Evolutionary conservation across 2,329 filamentous ascomycete species (phyloP), one percentile per base, ranked within the genome.

Genomic region (Leptographium flavum): DNA sequence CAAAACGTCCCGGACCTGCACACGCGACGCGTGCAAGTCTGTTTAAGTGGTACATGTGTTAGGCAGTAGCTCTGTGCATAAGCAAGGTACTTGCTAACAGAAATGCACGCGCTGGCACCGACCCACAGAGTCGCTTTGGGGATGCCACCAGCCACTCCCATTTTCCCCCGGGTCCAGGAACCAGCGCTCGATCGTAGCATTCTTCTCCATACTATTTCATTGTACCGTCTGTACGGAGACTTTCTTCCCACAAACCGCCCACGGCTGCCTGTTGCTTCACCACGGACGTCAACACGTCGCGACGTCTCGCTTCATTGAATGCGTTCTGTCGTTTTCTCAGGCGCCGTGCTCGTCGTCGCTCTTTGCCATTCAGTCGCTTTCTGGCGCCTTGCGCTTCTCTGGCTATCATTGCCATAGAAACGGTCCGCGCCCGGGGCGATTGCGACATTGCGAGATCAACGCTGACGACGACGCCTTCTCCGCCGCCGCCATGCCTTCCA

Each of bases 401-500:
- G 38, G 22, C 14, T 40, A 9, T 30, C 32, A 45, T 45, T 45
- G 42, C 42, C 36, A 32, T 19, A 28, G 42, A 45, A 45, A 45
- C 22, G 31, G 22, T 10, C 28, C 13, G 23, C 17, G 7, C 5
- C 8, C 14, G 28, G 30, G 3, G 11, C 13, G 3, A 39, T n/a
- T 7, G n/a, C 35, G 39, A 15, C 17, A n/a, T 15, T 11, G 14
- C 23, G 25, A 19, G 3, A 19, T 19, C 13, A 14, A 23, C 23
- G 17, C 33, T 7, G 25, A 36, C 19, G 37, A n/a, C 10, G 21
- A 13, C 46, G 14, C n/a, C 22, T 19, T 27, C 23, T 11, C 19
- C 27, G 17, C 22, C 38, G 8, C 13, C 32, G 49, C 22, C 13
- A 52, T 76, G 72, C 62, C 70, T 45, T 66, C 71, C 14, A 79